These are phyloP conservation scores for Penicillium fuscoglaucum DNA, from an alignment of 2,329 filamentous ascomycete species.

Conservation along the genomic window DNA sequence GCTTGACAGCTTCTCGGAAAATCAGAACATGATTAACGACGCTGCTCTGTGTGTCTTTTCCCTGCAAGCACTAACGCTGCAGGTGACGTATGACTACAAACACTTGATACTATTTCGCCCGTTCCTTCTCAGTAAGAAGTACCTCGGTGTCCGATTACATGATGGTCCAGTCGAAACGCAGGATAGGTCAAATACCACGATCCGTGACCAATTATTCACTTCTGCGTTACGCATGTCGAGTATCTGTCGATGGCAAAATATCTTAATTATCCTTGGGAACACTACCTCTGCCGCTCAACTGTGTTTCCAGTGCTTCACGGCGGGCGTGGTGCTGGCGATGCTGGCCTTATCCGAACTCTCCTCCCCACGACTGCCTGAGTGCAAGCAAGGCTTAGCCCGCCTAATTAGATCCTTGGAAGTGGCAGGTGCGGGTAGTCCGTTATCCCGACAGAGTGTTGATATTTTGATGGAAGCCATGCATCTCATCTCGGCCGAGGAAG, in stretches of 20 bases:
- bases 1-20: background rate
- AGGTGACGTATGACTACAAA: background rate
- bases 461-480: background rate
- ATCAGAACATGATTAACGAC: background rate
- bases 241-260: background rate
- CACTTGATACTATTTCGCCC: background rate
- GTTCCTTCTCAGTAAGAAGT: background rate
- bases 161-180: background rate
- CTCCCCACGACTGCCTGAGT: background rate
- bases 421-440: no score
- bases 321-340: background rate
- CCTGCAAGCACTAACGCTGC: background rate
- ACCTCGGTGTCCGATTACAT: background rate
- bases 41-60: background rate
- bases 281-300: background rate
- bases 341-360: background rate
- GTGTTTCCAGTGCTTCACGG: background rate
- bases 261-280: background rate
- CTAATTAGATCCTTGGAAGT: background rate
- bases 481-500: background rate
- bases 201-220: background rate
- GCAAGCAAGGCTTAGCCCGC: background rate
- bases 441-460: no score
- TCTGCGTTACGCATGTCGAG: background rate
- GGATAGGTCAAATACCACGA: background rate